Evolutionary conservation across 2,329 filamentous ascomycete genomes (phyloP).

Genomic region (Talaromyces albobiverticillius): DNA sequence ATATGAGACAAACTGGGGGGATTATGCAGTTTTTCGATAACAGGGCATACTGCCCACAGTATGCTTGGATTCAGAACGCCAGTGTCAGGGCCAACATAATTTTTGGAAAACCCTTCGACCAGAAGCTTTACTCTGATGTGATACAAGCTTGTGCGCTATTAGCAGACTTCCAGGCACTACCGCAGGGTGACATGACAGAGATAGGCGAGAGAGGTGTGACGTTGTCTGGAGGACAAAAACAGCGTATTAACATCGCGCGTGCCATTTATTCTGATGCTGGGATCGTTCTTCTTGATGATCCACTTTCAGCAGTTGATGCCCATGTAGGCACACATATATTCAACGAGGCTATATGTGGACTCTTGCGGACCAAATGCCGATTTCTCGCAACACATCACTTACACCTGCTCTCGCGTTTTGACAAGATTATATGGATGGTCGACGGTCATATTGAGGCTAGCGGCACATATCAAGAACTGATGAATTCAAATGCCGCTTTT

Average conservation of each 20-base stretch:
- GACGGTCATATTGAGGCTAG: background rate
- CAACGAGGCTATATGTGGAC: constrained; percentile 13
- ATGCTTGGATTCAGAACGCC: constrained; percentile 63
- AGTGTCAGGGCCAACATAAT: constrained; percentile 64
- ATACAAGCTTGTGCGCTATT: constrained; percentile 58
- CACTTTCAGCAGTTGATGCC: constrained; percentile 15
- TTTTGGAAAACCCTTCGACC: constrained; percentile 56
- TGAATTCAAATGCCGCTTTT: background rate
- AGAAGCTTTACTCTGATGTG: constrained; percentile 55
- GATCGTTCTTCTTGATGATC: constrained; percentile 55
- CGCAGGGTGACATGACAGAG: constrained; percentile 55
- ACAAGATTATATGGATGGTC: background rate
- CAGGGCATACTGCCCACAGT: constrained; percentile 51
- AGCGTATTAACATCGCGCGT: constrained; percentile 57
- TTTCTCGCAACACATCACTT: background rate
- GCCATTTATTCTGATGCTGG: constrained; percentile 56
- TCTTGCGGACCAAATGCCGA: background rate
- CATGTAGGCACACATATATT: constrained; percentile 10
- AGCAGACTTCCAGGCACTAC: constrained; percentile 54
- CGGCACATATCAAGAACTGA: background rate
- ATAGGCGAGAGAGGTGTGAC: constrained; percentile 63
- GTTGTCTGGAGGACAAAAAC: constrained; percentile 61
- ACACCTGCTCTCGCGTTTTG: background rate
- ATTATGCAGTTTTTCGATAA: background rate
- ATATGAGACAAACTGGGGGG: background rate